Percentiles rank a stretch among this genome's conserved stretches.
Conservation (phyloP, 768 basidiomycete genomes). For the Mycena leptocephala region DNA sequence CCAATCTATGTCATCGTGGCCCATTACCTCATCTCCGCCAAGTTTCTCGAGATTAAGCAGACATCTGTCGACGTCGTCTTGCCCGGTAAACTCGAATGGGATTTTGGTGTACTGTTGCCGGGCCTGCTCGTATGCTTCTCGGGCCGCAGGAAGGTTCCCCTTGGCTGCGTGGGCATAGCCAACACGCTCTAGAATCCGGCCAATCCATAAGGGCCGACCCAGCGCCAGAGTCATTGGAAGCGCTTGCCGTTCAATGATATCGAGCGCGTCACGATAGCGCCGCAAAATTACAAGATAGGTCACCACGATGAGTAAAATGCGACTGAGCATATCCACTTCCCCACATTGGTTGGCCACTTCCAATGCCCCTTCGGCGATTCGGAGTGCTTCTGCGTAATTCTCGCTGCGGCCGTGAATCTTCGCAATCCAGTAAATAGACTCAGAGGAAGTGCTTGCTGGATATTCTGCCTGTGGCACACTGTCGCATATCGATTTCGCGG, state of each 20-base stretch:
- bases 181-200: slow-evolving; percentile 21
- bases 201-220: slow-evolving; percentile 3
- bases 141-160: slow-evolving; percentile 17
- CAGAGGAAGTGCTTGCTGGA: slow-evolving; percentile 23
- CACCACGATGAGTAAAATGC: not conserved
- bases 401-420: not conserved
- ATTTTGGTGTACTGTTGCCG: too few species aligned
- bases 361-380: not conserved
- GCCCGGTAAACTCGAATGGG: too few species aligned
- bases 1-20: too few species aligned
- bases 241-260: not conserved
- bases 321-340: not conserved
- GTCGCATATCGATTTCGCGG: slow-evolving; percentile 19
- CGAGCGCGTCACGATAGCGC: not conserved
- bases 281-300: not conserved
- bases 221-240: not conserved
- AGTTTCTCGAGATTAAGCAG: too few species aligned
- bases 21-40: too few species aligned
- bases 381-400: slow-evolving; percentile 10
- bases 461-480: not conserved
- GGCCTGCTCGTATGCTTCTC: slow-evolving; percentile 19
- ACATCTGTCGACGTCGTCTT: too few species aligned
- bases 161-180: slow-evolving; percentile 16
- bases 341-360: not conserved
- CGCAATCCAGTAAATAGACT: slow-evolving; percentile 19